Conservation (phyloP, 345 rosid species). For the Eutrema yunnanense region DNA sequence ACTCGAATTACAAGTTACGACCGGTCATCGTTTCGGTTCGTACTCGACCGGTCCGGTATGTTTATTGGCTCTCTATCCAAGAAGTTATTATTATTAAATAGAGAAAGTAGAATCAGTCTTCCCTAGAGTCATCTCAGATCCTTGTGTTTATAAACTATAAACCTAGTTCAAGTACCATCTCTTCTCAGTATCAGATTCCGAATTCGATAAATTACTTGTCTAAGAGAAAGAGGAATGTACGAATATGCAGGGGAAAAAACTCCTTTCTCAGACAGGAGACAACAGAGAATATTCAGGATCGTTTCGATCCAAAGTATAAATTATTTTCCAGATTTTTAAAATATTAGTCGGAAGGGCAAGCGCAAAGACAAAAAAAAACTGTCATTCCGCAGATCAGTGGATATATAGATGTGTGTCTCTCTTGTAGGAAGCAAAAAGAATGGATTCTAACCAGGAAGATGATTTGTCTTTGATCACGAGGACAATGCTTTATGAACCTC, state of each 20-base stretch:
- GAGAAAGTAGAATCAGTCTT: neutral
- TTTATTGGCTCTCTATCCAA: neutral
- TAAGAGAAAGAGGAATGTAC: neutral
- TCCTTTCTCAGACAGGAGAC: neutral
- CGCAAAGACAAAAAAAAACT: conserved; percentile 9
- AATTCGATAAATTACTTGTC: neutral
- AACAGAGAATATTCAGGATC: conserved; percentile 1
- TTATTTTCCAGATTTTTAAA: neutral
- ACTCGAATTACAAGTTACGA: neutral
- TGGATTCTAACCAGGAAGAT: conserved; percentile 23
- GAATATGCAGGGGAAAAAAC: neutral
- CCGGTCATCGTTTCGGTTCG: neutral
- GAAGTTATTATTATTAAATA: neutral
- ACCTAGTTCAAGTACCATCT: neutral
- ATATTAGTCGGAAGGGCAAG: neutral
- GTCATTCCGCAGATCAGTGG: conserved; percentile 22
- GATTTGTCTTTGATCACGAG: neutral
- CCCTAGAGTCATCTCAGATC: neutral
- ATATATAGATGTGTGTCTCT: conserved; percentile 17
- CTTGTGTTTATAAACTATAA: neutral
- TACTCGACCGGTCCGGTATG: neutral
- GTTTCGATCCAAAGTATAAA: neutral
- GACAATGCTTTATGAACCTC: conserved; percentile 80
- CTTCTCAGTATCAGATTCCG: neutral
- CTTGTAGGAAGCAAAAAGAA: conserved; percentile 25